Evolutionary conservation across 345 rosid species (phyloP), one percentile per base, ranked within the genome.

Genomic region (Eucalyptus pauciflora): DNA sequence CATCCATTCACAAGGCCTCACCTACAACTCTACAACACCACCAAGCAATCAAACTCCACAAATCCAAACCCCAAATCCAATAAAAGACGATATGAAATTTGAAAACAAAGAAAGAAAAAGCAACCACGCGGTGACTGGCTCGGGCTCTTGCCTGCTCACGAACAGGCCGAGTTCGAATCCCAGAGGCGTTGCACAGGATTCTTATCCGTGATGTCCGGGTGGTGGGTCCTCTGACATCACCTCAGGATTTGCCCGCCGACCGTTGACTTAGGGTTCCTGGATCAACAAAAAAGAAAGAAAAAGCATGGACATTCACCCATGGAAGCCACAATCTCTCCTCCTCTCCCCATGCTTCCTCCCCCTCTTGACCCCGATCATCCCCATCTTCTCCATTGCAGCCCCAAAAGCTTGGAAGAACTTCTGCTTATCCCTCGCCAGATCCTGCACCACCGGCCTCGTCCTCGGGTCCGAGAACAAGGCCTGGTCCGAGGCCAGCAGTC

Each of bases 371-470:
- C 96, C 97, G 52, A 94, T 94, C 7, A 93, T 93, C 22, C 99
- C 97, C 99, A 96, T 95, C 90, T 95, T 96, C 79, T 95, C 99
- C 97, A 96, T 96, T 14, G 99, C 97, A 6, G 45, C 90, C 7
- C 94, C 88, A 93, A 96, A 97, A 87, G 94, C 97, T 83, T 91
- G 95, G 48, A 94, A 95, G 88, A 96, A 97, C 89, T 69, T 94
- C 17, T 91, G 88, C 91, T 93, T 94, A 50, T 96, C 95, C 60
- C 71, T 93, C 1, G 94, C 95, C 45, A 96, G 27, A 16, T 91
- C 93, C 51, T 92, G 92, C n/a, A 92, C 99, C 20, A 96, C 10
- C 29, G 92, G 90, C 90, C 91, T 94, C 18, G 97, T 97, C 91
- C 96, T 91, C 11, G 89, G 92, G 92, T 97, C 99, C 88, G 81